Percentiles rank a stretch among this genome's conserved stretches.
Evolutionary conservation across 768 basidiomycete species (phyloP).

Genomic region (Auricularia heimuer): DNA sequence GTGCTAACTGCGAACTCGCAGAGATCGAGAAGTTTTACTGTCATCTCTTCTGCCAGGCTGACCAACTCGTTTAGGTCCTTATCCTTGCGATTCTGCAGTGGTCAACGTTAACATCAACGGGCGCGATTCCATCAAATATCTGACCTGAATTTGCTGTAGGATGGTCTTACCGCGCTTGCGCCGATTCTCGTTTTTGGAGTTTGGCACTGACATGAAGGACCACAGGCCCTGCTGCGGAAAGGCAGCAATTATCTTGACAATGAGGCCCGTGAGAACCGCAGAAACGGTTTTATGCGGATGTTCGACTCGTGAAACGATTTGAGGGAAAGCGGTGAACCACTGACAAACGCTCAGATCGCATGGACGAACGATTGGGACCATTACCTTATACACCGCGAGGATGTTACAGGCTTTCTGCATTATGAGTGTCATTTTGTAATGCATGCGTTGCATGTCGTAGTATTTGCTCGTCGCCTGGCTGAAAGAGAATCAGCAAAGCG

Average conservation of each 20-base stretch:
- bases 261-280: conserved; percentile 50
- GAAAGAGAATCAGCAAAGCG: too few species aligned
- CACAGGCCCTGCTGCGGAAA: conserved; percentile 90
- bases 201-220: conserved; percentile 82
- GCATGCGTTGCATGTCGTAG: conserved; percentile 26
- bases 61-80: conserved; percentile 41
- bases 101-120: too few species aligned
- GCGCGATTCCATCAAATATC: not conserved
- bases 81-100: conserved; percentile 21
- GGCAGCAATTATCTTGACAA: conserved; percentile 59
- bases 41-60: conserved; percentile 47
- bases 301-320: conserved; percentile 89
- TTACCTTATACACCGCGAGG: conserved; percentile 76
- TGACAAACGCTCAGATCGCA: conserved; percentile 22
- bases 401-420: conserved; percentile 46
- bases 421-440: conserved; percentile 44
- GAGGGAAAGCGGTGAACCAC: conserved; percentile 96
- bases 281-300: conserved; percentile 58
- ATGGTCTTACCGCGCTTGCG: conserved; percentile 49
- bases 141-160: conserved; percentile 48
- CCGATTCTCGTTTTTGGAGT: conserved; percentile 64
- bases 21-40: conserved; percentile 55
- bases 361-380: not conserved
- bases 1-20: conserved; percentile 38
- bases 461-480: too few species aligned